A percentile compares a stretch with the other conserved stretches of the same genome.
Evolutionary conservation across 176 grass and related monocot species (phyloP).

Genomic region (Lolium rigidum): DNA sequence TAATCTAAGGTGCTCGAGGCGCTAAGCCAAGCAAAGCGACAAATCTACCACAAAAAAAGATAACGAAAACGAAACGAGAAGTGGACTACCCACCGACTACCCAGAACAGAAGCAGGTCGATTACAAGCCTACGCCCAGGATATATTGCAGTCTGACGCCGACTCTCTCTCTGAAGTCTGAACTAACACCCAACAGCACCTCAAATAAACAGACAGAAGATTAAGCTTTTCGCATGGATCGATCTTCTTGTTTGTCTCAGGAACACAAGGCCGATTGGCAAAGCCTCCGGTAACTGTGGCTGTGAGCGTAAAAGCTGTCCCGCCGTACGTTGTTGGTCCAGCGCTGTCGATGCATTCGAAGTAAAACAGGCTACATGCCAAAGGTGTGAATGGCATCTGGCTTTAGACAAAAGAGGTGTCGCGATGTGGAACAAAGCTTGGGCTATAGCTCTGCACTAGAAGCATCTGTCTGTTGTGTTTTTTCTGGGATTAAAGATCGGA

Average conservation of each 20-base stretch:
- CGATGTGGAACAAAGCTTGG: conserved; percentile 1
- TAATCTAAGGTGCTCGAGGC: background rate
- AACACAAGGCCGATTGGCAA: background rate
- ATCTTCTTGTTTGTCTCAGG: background rate
- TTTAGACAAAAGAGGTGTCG: conserved; percentile 21
- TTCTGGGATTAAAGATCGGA: conserved; percentile 11
- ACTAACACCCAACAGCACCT: background rate
- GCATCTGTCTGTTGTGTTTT: background rate
- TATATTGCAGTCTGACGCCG: background rate
- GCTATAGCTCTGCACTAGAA: background rate
- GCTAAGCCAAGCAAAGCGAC: background rate
- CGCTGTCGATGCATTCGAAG: conserved; percentile 53
- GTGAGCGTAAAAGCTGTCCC: background rate
- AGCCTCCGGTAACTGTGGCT: background rate
- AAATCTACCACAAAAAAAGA: background rate
- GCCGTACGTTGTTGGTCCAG: background rate
- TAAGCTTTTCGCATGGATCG: background rate
- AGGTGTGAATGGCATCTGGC: conserved; percentile 24
- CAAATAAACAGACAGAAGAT: background rate
- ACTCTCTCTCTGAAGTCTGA: background rate
- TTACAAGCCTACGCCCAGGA: background rate
- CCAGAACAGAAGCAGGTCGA: background rate
- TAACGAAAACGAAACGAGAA: background rate
- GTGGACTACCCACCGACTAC: conserved; percentile 1
- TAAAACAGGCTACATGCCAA: background rate